Base-by-base conservation (phyloP, 768 basidiomycete species). In the Tulasnella sp. region DNA sequence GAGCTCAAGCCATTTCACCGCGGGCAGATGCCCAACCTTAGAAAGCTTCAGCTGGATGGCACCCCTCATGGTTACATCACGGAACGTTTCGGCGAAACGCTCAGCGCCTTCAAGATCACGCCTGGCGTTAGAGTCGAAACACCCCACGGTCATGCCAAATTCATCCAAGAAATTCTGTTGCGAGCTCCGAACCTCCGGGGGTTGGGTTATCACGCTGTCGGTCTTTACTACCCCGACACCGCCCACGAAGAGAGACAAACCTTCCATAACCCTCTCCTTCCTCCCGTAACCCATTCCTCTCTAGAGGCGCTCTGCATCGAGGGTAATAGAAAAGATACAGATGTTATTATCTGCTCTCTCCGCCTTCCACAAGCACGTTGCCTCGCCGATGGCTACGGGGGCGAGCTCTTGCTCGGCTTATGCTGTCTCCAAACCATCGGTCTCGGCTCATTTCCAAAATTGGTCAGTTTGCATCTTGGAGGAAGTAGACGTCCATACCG, bases 141-240 rank as follows among this genome's bases (percentile, higher is more conserved):
- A 26, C 32, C 61, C 26, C 61, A 15, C 16, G 29, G 16, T 2
- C 16, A 67, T 13, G 11, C 32, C 61, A 67, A 32, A 67, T 35
- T 29, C n/a, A 13, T 32, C 13, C 61, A 35, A 67, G 26, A 32
- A 15, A 18, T 18, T 15, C 26, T 67, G 6, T 15, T 26, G 13
- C 61, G 13, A 35, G 7, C 61, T 32, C 61, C 61, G 5, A 32
- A 15, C 15, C 32, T 67, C 10, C 26, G 29, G 9, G 32, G 11
- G 16, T 67, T 67, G 2, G 61, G 61, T 15, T 29, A 26, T 10
- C 9, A 16, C 0, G 44, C 44, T 16, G 44, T 51, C 15, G 61
- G 29, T 13, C 11, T n/a, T 91, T 89, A 0, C 80, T 85, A 2
- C 88, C 93, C 42, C 81, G 83, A 23, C 89, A 85, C 0, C 82